Percentiles rank a stretch among this genome's conserved stretches.
These are phyloP conservation scores for Vachellia pachyceras DNA, from an alignment of 306 rosid species.

Conservation along the genomic window DNA sequence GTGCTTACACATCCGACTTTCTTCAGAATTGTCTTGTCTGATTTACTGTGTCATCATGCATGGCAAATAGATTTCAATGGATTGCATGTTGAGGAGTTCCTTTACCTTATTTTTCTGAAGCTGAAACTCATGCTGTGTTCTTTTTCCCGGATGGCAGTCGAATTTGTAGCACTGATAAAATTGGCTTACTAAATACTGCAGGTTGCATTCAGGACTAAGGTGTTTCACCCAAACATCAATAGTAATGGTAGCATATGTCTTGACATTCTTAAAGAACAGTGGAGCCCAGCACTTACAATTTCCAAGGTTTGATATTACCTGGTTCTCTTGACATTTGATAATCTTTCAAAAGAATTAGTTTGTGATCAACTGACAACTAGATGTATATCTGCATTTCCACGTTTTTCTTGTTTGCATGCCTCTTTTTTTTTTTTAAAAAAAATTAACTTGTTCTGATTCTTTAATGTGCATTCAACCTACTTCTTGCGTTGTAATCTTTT, in stretches of 20 bases:
- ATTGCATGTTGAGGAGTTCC: neutral
- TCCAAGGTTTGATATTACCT: conserved; percentile 65
- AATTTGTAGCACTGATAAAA: conserved; percentile 2
- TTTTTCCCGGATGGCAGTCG: conserved; percentile 1
- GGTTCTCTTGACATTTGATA: conserved; percentile 4
- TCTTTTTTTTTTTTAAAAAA: neutral
- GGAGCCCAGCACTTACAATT: conserved; percentile 90
- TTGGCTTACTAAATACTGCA: conserved; percentile 39
- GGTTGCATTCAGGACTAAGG: conserved; percentile 95
- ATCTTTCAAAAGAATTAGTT: neutral
- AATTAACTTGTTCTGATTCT: neutral
- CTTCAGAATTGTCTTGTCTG: conserved; percentile 8
- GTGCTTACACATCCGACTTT: neutral
- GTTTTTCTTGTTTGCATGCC: neutral
- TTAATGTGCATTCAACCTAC: neutral
- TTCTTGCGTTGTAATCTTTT: neutral
- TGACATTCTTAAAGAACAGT: conserved; percentile 89
- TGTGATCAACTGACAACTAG: conserved; percentile 3
- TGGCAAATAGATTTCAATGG: neutral
- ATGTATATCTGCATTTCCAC: conserved; percentile 8
- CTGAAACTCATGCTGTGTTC: neutral
- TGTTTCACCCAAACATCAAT: conserved; percentile 93
- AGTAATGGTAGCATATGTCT: conserved; percentile 90
- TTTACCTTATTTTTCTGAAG: neutral
- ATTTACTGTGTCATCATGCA: neutral